A percentile compares a stretch with the other conserved stretches of the same genome.
These are phyloP conservation scores for Wickerhamomyces ciferrii DNA, from an alignment of 805 yeast genomes.

Conservation along the genomic window DNA sequence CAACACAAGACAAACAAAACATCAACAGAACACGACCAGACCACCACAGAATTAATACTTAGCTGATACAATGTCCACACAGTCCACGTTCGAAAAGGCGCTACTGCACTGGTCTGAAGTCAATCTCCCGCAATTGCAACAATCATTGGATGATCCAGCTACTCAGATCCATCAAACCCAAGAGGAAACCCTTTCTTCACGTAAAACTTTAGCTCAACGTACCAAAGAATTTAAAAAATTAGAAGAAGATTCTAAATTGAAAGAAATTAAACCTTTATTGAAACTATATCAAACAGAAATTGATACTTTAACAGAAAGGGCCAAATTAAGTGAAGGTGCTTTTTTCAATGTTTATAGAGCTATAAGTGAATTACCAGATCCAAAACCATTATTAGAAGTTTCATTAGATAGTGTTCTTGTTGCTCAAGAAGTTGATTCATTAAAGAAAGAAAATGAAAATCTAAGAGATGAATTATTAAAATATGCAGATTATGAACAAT, in stretches of 20 bases:
- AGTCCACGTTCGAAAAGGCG: slow-evolving; percentile 35
- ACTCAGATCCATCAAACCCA: slow-evolving; percentile 68
- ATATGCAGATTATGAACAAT: slow-evolving; percentile 73
- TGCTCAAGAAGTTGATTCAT: slow-evolving; percentile 43
- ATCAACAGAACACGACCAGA: too few species aligned
- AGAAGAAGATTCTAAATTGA: slow-evolving; percentile 59
- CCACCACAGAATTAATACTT: too few species aligned
- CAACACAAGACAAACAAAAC: too few species aligned
- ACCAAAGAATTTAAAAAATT: slow-evolving; percentile 85
- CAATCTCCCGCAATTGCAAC: slow-evolving; percentile 66
- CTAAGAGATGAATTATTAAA: slow-evolving; percentile 56
- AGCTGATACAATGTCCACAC: too few species aligned
- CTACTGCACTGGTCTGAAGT: slow-evolving; percentile 72
- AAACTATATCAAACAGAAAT: slow-evolving; percentile 82
- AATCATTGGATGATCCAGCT: slow-evolving; percentile 69
- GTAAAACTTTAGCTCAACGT: slow-evolving; percentile 73
- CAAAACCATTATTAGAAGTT: slow-evolving; percentile 70
- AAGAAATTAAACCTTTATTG: slow-evolving; percentile 60
- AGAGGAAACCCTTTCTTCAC: slow-evolving; percentile 54
- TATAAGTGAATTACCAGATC: slow-evolving; percentile 91
- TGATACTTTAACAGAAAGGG: slow-evolving; percentile 73
- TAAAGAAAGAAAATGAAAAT: slow-evolving; percentile 44
- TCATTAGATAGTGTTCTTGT: slow-evolving; percentile 60
- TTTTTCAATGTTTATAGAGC: slow-evolving; percentile 72
- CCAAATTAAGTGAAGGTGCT: slow-evolving; percentile 66